A percentile compares a stretch with the other conserved stretches of the same genome.
Evolutionary conservation across 2,329 filamentous ascomycete genomes (phyloP).

Genomic region (Diaporthe sp.): DNA sequence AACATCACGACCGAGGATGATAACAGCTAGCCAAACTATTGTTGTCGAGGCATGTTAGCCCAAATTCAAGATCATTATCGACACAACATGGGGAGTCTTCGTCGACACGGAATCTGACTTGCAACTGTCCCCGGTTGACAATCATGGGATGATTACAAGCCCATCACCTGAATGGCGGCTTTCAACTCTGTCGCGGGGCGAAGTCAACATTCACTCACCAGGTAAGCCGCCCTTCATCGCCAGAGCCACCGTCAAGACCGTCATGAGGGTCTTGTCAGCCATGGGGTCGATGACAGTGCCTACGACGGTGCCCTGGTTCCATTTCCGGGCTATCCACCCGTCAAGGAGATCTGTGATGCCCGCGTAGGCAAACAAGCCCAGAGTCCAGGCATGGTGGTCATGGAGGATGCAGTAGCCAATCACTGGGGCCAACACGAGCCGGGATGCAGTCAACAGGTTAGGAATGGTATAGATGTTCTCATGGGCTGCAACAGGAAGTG

Average conservation of each 20-base stretch:
- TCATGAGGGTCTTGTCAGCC: slow-evolving; percentile 98
- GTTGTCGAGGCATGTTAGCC: slow-evolving; percentile 25
- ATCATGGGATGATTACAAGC: background rate
- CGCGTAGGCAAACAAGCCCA: slow-evolving; percentile 92
- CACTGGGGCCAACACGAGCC: slow-evolving; percentile 84
- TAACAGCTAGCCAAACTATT: slow-evolving; percentile 85
- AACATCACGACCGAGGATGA: slow-evolving; percentile 91
- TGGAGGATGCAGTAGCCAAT: slow-evolving; percentile 92
- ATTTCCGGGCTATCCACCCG: slow-evolving; percentile 91
- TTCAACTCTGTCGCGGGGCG: background rate
- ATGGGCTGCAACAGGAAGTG: slow-evolving; percentile 58
- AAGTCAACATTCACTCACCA: slow-evolving; percentile 63
- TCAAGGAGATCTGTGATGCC: slow-evolving; percentile 93
- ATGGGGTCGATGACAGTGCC: slow-evolving; percentile 96
- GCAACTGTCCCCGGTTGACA: background rate
- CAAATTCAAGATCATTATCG: background rate
- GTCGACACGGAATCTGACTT: background rate
- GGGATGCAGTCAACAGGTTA: slow-evolving; percentile 90
- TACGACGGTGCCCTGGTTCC: slow-evolving; percentile 92
- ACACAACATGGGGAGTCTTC: background rate
- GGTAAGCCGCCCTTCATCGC: slow-evolving; percentile 87
- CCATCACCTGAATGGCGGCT: background rate
- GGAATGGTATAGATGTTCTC: slow-evolving; percentile 99
- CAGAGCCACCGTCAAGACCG: slow-evolving; percentile 86
- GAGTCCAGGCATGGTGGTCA: slow-evolving; percentile 82